Conservation (phyloP, 164 flowering plant genomes). For the Vitis rupestris region DNA sequence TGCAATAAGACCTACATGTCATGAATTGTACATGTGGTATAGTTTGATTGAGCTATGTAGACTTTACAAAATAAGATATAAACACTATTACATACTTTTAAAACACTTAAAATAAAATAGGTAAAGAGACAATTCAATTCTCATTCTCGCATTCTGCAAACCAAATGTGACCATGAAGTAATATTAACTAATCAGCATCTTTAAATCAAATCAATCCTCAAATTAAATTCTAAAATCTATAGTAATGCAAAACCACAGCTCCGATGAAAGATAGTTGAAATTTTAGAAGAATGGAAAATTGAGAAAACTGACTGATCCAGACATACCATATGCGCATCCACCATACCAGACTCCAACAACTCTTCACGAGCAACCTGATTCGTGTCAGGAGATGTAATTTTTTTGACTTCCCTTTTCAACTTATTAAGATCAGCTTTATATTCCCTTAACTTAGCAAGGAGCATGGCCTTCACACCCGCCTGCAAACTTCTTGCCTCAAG, state of each 20-base stretch:
- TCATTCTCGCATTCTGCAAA: no score
- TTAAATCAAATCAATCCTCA: not conserved
- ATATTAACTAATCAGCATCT: not conserved
- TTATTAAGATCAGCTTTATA: constrained; percentile 72
- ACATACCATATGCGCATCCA: constrained; percentile 47
- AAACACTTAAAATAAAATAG: no score
- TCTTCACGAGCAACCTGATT: constrained; percentile 54
- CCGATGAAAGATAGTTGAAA: not conserved
- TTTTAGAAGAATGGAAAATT: not conserved
- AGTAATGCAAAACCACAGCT: not conserved
- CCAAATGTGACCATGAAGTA: not conserved
- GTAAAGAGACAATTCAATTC: no score
- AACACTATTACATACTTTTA: no score
- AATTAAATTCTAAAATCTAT: not conserved
- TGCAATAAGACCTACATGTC: no score
- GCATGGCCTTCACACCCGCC: constrained; percentile 60
- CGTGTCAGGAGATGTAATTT: constrained; percentile 35
- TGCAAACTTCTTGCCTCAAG: constrained; percentile 79
- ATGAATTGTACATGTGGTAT: no score
- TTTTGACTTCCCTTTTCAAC: constrained; percentile 57
- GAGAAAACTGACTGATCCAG: not conserved
- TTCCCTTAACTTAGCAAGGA: constrained; percentile 74
- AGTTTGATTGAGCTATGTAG: no score
- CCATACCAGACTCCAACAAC: constrained; percentile 58
- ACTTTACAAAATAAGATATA: no score